phyloP scores from a whole-genome alignment of 2,329 filamentous ascomycete species.

The Venturia oleaginea region DNA sequence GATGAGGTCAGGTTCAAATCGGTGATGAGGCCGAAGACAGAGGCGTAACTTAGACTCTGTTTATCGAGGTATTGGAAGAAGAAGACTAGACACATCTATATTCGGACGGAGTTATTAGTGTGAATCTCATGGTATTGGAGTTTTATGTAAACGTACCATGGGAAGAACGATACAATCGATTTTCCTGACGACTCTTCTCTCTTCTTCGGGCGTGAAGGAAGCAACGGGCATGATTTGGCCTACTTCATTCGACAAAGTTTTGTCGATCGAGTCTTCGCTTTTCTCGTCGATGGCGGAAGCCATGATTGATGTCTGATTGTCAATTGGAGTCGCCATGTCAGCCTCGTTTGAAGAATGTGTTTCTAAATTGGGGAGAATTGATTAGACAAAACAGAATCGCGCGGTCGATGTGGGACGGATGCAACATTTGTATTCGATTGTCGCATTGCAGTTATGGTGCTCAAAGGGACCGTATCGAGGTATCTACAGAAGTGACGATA shows the following conservation, averaged over 20 bases:
- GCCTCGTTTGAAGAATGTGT: not conserved
- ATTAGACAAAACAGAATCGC: not conserved
- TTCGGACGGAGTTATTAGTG: not conserved
- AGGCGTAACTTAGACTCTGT: slow-evolving; percentile 42
- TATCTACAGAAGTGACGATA: not conserved
- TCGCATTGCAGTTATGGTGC: not conserved
- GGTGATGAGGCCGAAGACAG: slow-evolving; percentile 38
- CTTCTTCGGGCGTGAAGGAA: not conserved
- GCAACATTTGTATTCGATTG: not conserved
- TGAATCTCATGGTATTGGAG: not conserved
- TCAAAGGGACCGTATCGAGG: not conserved
- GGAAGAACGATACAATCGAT: not conserved
- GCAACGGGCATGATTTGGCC: not conserved
- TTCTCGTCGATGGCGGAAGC: not conserved
- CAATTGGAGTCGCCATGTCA: not conserved
- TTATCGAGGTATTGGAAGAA: slow-evolving; percentile 35
- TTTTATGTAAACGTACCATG: not conserved
- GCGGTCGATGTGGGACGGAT: not conserved
- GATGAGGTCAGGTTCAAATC: slow-evolving; percentile 37
- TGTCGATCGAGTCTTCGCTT: not conserved
- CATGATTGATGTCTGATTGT: not conserved
- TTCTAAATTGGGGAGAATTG: not conserved
- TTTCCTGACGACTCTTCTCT: not conserved
- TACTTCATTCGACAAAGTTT: not conserved
- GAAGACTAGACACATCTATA: slow-evolving; percentile 17